Percentiles rank a stretch among this genome's conserved stretches.
These are phyloP conservation scores for Penicillium atrosanguineum DNA, from an alignment of 495 filamentous ascomycete genomes.

Conservation along the genomic window DNA sequence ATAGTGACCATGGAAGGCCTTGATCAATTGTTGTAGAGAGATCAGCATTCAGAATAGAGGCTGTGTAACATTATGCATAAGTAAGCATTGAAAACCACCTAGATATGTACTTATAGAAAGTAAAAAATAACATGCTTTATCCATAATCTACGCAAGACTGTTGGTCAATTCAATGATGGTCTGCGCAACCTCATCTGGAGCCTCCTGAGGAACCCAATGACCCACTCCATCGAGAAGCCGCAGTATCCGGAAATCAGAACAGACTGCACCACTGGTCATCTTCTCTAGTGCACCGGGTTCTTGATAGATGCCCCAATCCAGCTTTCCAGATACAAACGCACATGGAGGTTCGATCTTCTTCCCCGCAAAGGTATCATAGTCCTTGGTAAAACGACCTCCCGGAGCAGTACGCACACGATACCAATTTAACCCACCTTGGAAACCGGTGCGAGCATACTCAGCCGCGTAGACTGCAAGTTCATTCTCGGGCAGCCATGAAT, in stretches of 20 bases:
- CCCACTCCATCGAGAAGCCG: slow-evolving; percentile 57
- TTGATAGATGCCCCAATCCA: slow-evolving; percentile 69
- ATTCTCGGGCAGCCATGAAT: slow-evolving; percentile 52
- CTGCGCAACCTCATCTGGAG: slow-evolving; percentile 52
- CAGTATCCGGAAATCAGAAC: slow-evolving; percentile 49
- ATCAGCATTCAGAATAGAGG: too few species aligned
- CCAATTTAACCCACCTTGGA: slow-evolving; percentile 71
- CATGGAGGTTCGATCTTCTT: slow-evolving; percentile 62
- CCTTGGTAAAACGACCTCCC: slow-evolving; percentile 37
- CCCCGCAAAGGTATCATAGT: slow-evolving; percentile 59
- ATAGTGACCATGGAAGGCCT: too few species aligned
- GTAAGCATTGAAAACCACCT: not conserved
- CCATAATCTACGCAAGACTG: slow-evolving; percentile 1
- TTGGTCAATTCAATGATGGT: slow-evolving; percentile 45
- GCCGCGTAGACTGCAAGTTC: slow-evolving; percentile 59
- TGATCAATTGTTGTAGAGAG: too few species aligned
- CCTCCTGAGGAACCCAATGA: slow-evolving; percentile 69
- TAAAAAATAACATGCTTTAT: not conserved
- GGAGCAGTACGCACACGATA: slow-evolving; percentile 59
- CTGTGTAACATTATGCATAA: too few species aligned
- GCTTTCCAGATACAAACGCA: slow-evolving; percentile 55
- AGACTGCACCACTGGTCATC: slow-evolving; percentile 44
- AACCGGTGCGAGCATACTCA: slow-evolving; percentile 64
- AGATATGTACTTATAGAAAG: not conserved
- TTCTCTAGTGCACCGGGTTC: slow-evolving; percentile 60